These are phyloP conservation scores for Neofusicoccum parvum DNA, from an alignment of 2,329 filamentous ascomycete species.

Conservation along the genomic window DNA sequence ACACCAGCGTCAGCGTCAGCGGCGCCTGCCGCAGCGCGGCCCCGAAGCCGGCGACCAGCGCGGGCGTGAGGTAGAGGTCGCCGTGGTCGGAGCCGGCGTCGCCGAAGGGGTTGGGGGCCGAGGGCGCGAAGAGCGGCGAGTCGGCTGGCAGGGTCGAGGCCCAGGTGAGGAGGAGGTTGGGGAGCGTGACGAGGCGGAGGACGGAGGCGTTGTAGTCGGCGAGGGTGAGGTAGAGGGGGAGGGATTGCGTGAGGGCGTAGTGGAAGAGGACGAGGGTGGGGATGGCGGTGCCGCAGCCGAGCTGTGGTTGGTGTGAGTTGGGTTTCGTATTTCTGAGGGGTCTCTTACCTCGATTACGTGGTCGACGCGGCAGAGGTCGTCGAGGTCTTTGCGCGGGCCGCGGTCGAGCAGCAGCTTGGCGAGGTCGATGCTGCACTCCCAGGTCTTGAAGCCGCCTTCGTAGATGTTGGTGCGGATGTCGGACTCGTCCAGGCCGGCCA, in stretches of 20 bases:
- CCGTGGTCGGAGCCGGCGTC: conserved; percentile 47
- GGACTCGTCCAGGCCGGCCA: conserved; percentile 63
- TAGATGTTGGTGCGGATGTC: conserved; percentile 82
- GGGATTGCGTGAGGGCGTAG: conserved; percentile 54
- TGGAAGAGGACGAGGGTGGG: conserved; percentile 73
- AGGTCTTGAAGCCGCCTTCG: conserved; percentile 86
- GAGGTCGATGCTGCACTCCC: conserved; percentile 82
- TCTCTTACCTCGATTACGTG: conserved; percentile 50
- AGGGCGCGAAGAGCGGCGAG: conserved; percentile 17
- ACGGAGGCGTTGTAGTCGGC: conserved; percentile 82
- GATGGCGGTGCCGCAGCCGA: conserved; percentile 78
- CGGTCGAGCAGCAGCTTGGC: conserved; percentile 63
- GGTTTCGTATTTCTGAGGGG: too few species aligned
- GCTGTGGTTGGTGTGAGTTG: conserved; percentile 45
- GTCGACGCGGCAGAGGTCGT: conserved; percentile 50
- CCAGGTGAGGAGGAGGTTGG: conserved; percentile 75
- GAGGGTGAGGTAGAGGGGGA: conserved; percentile 62
- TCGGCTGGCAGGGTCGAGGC: conserved; percentile 32
- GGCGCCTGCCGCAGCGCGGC: conserved; percentile 51
- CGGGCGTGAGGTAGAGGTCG: conserved; percentile 66
- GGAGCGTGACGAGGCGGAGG: conserved; percentile 74
- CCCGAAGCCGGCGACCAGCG: conserved; percentile 62
- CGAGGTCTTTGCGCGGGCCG: conserved; percentile 52
- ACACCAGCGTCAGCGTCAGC: conserved; percentile 67
- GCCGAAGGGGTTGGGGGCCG: conserved; percentile 25